phyloP scores from a whole-genome alignment of 805 yeast genomes.

The Schizosaccharomyces osmophilus region DNA sequence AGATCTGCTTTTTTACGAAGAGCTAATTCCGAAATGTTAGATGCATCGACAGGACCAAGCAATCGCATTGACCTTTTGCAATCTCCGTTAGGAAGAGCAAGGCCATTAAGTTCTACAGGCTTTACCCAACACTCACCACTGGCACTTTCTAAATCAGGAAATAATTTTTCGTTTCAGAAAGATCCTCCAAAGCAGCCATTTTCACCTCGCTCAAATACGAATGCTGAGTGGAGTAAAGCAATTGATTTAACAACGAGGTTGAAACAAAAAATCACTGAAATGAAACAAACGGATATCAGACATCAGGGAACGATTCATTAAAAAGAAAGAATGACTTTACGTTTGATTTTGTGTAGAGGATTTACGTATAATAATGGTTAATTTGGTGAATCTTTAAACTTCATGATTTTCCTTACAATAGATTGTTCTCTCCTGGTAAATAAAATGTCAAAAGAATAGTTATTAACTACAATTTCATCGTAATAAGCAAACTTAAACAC shows the following conservation, averaged over 20 bases:
- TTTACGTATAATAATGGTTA: too few relatives aligned
- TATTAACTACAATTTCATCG: background rate
- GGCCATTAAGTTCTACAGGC: background rate
- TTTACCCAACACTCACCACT: background rate
- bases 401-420: too few relatives aligned
- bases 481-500: background rate
- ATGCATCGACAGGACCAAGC: background rate
- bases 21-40: background rate
- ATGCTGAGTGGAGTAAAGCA: background rate
- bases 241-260: background rate
- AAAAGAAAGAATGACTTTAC: too few relatives aligned
- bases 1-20: background rate
- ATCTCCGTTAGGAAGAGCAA: background rate
- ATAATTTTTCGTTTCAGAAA: background rate
- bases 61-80: too few relatives aligned
- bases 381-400: too few relatives aligned
- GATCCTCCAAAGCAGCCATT: background rate
- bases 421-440: too few relatives aligned
- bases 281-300: background rate
- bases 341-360: too few relatives aligned
- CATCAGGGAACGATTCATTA: background rate
- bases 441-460: background rate
- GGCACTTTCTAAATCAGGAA: background rate
- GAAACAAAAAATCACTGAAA: background rate
- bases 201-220: background rate